Base-by-base conservation (phyloP, 208 protist species). In the Trypanosomatidae sp. region DNA sequence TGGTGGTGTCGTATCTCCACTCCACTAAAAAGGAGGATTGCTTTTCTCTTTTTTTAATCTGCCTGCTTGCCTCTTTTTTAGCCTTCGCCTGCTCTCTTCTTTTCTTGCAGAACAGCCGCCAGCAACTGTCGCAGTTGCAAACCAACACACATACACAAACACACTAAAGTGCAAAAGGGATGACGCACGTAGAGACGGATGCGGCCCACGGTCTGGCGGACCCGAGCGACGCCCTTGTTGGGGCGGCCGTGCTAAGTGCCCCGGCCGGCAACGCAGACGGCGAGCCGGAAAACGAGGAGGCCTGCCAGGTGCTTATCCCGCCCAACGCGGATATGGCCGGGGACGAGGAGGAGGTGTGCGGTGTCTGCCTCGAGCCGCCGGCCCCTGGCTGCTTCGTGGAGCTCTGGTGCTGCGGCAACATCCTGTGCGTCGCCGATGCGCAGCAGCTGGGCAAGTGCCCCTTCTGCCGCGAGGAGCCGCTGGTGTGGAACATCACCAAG, bases 371-470 rank as follows among this genome's bases (percentile, higher is more conserved):
- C 22, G 92, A 96, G 62, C 66, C 52, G 3, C 92, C 92, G 1
- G 65, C 56, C 13, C 70, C 76, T 0, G 86, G 83, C 58, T 79
- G 69, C 69, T 93, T 87, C 71, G 90, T 93, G n/a, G 82, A 91
- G 74, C 69, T 93, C 52, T 92, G 86, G 88, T 96, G 92, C 71
- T 96, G 92, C 73, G 82, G 84, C 19, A 96, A 96, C 66, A 80
- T 92, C 2, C 75, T 96, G 13, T 96, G 92, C 69, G 88, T 95
- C 47, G 69, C 60, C 12, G 92, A 96, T 62, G 92, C 92, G 1
- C 85, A 94, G 66, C 79, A 91, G 56, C 56, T 96, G 25, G 90
- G 90, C 30, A 82, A 79, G 50, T 96, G 92, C 66, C 92, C 92
- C 12, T 94, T 96, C 70, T 96, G 92, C 72, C 85, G 92, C 22